These are phyloP conservation scores for Cordyceps militaris DNA, from an alignment of 2,329 filamentous ascomycete genomes.

Conservation along the genomic window DNA sequence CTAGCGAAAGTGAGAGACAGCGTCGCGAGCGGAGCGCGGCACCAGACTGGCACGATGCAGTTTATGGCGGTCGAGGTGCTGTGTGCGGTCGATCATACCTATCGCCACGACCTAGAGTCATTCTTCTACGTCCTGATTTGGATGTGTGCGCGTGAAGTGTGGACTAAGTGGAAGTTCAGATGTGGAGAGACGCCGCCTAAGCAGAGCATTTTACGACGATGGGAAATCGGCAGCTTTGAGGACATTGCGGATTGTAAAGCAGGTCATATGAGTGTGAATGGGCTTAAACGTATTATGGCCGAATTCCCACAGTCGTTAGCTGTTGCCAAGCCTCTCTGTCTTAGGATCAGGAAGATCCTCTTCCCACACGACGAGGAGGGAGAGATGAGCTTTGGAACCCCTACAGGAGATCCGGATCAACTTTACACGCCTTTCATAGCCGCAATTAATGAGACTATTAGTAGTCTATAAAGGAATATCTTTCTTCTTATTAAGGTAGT, in stretches of 20 bases:
- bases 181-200: not conserved
- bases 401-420: slow-evolving; percentile 14
- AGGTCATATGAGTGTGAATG: not conserved
- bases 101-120: not conserved
- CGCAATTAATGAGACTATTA: slow-evolving; percentile 13
- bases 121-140: not conserved
- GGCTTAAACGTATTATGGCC: not conserved
- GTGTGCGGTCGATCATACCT: not conserved
- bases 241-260: not conserved
- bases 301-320: slow-evolving; percentile 17
- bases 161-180: not conserved
- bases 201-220: not conserved
- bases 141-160: slow-evolving; percentile 2
- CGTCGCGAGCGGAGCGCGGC: not conserved
- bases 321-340: slow-evolving; percentile 15
- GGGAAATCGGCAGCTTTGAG: not conserved
- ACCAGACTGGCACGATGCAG: slow-evolving; percentile 4
- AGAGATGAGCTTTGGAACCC: slow-evolving; percentile 12
- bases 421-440: slow-evolving; percentile 15
- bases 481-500: no score
- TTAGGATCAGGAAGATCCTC: slow-evolving; percentile 13
- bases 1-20: slow-evolving; percentile 11
- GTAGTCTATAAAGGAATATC: no score
- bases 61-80: slow-evolving; percentile 4
- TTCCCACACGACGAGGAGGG: slow-evolving; percentile 8